A percentile compares a stretch with the other conserved stretches of the same genome.
Evolutionary conservation across 2,329 filamentous ascomycete genomes (phyloP).

Genomic region (Fusarium pseudoanthophilum): DNA sequence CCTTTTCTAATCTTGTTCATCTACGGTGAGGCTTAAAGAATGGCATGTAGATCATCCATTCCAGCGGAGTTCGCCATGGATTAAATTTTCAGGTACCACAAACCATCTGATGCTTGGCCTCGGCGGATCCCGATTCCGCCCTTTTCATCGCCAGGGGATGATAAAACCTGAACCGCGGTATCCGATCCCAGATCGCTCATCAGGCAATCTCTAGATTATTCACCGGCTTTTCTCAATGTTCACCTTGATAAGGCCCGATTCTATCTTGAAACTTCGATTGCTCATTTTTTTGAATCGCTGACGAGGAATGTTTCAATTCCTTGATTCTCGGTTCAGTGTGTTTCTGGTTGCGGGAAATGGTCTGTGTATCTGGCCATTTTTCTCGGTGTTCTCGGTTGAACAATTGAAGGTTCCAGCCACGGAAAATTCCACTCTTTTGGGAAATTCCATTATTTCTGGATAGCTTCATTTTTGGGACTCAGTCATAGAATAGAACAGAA

Average conservation of each 20-base stretch:
- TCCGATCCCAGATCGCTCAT: conserved; percentile 23
- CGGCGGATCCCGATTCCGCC: conserved; percentile 20
- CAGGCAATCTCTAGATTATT: conserved; percentile 10
- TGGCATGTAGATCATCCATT: neutral
- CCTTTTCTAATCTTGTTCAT: neutral
- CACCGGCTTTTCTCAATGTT: neutral
- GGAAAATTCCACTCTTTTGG: neutral
- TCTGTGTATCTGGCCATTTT: neutral
- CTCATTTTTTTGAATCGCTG: neutral
- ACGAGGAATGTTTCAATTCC: neutral
- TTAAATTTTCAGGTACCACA: conserved; percentile 4
- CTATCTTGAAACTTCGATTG: neutral
- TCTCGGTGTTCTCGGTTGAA: neutral
- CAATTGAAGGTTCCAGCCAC: neutral
- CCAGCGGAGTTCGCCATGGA: conserved; percentile 6
- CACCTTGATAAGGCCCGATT: conserved; percentile 19
- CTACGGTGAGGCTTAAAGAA: neutral
- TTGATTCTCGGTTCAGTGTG: neutral
- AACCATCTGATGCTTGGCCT: conserved; percentile 24
- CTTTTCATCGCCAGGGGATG: neutral
- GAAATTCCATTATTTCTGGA: neutral
- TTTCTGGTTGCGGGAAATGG: neutral
- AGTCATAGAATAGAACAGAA: neutral
- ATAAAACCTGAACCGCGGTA: conserved; percentile 12
- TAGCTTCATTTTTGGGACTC: neutral